Conservation (phyloP, 2,329 filamentous ascomycete species). For the Pyrenochaeta sp. region DNA sequence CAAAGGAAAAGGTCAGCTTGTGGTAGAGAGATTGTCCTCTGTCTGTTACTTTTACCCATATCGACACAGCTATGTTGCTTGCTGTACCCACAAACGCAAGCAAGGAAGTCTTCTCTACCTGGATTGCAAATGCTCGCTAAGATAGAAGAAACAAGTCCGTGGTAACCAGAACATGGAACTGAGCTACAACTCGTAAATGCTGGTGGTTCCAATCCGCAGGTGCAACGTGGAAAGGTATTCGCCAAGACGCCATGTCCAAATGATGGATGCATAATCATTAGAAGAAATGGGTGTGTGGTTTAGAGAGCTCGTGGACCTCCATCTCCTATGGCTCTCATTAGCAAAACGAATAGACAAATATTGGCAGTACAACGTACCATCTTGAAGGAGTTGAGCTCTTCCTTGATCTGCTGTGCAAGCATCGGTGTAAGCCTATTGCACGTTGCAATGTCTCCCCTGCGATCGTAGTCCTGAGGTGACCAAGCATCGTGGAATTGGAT, state of each 20-base stretch:
- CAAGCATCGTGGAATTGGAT: conserved; percentile 97
- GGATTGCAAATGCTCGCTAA: conserved; percentile 52
- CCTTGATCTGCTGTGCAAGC: conserved; percentile 98
- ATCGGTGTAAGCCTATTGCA: conserved; percentile 98
- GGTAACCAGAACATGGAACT: conserved; percentile 53
- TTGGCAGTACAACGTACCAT: conserved; percentile 73
- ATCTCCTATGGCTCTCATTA: conserved; percentile 78
- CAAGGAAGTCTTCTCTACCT: conserved; percentile 40
- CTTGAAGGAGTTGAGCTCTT: conserved; percentile 99
- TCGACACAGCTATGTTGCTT: conserved; percentile 30
- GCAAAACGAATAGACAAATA: conserved; percentile 19
- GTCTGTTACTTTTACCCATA: conserved; percentile 31
- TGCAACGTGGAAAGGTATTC: conserved; percentile 47
- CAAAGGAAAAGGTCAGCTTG: conserved; percentile 38
- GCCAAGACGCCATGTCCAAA: conserved; percentile 54
- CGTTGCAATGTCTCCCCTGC: conserved; percentile 93
- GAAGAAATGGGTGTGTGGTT: conserved; percentile 99
- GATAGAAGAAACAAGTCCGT: conserved; percentile 50
- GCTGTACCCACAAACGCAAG: conserved; percentile 27
- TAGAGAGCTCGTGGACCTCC: conserved; percentile 98
- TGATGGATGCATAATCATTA: conserved; percentile 65
- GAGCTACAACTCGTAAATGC: conserved; percentile 53
- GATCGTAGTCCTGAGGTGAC: conserved; percentile 94
- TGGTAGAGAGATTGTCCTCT: conserved; percentile 30
- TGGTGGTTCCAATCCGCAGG: conserved; percentile 48